These are phyloP conservation scores for Mortierella hygrophila DNA, from an alignment of 192 early-diverging fungal genomes.

Conservation along the genomic window DNA sequence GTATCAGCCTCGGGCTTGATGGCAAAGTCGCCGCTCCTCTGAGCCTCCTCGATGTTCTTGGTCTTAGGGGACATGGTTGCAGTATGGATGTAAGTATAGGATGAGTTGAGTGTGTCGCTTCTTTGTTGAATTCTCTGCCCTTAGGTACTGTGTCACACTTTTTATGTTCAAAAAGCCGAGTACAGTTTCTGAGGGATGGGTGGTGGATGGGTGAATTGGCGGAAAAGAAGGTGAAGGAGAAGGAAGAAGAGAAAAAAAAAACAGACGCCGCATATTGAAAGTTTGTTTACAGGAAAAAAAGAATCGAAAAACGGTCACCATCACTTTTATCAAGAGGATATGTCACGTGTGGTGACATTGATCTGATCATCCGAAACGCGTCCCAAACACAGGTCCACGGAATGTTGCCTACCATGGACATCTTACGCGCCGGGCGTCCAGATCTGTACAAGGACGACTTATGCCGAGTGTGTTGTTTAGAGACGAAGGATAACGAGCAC, in stretches of 20 bases:
- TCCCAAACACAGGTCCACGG: too few relatives aligned
- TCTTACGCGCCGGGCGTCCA: too few relatives aligned
- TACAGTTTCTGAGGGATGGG: slow-evolving; percentile 54
- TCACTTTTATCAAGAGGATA: too few relatives aligned
- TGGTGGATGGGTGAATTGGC: slow-evolving; percentile 7
- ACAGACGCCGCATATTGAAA: not conserved
- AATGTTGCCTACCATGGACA: too few relatives aligned
- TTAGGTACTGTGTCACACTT: slow-evolving; percentile 55
- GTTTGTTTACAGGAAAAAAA: slow-evolving; percentile 18
- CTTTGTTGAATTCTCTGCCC: slow-evolving; percentile 45
- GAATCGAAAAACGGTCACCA: not conserved
- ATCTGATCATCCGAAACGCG: too few relatives aligned
- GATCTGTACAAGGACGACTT: too few relatives aligned
- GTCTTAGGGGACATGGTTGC: slow-evolving; percentile 38
- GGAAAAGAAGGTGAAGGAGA: not conserved
- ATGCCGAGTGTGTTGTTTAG: too few relatives aligned
- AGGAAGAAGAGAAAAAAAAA: not conserved
- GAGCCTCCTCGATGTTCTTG: slow-evolving; percentile 47
- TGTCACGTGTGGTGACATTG: too few relatives aligned
- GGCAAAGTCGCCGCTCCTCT: slow-evolving; percentile 59
- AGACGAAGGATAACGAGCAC: too few relatives aligned
- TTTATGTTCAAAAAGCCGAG: slow-evolving; percentile 48
- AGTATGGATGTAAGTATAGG: not conserved
- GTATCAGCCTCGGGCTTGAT: slow-evolving; percentile 90
- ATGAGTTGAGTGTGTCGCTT: not conserved